Evolutionary conservation across 2,329 filamentous ascomycete species (phyloP).

Genomic region (Lecanicillium sp.): DNA sequence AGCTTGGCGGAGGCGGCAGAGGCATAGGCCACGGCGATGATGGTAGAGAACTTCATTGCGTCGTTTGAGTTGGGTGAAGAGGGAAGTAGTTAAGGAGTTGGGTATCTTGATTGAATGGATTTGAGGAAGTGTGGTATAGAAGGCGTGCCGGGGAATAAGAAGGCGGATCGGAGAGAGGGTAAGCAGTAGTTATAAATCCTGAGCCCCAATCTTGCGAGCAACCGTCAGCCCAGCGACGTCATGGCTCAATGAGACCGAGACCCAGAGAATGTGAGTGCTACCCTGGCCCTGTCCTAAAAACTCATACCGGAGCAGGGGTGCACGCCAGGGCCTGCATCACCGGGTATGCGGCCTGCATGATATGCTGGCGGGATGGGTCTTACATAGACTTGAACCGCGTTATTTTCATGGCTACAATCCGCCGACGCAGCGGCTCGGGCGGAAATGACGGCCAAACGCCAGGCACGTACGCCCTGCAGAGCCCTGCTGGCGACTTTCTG

Average conservation of each 20-base stretch:
- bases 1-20: constrained; percentile 24
- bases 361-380: no score
- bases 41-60: constrained; percentile 24
- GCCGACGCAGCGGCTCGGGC: no score
- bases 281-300: background rate
- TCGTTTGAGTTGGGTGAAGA: background rate
- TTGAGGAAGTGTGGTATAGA: background rate
- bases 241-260: background rate
- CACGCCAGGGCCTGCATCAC: background rate
- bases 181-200: constrained; percentile 7
- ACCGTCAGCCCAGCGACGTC: constrained; percentile 9
- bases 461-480: background rate
- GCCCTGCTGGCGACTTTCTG: background rate
- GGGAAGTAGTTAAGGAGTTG: background rate
- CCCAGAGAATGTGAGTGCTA: background rate
- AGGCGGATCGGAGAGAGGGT: constrained; percentile 6
- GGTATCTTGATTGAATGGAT: no score
- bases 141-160: background rate
- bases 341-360: constrained; percentile 9
- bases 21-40: constrained; percentile 18
- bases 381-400: background rate
- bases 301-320: background rate
- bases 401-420: background rate
- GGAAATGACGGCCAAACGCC: no score
- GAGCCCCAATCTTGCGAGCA: background rate